Evolutionary conservation across 2,329 filamentous ascomycete genomes (phyloP).

Genomic region (Aspergillus sp.): DNA sequence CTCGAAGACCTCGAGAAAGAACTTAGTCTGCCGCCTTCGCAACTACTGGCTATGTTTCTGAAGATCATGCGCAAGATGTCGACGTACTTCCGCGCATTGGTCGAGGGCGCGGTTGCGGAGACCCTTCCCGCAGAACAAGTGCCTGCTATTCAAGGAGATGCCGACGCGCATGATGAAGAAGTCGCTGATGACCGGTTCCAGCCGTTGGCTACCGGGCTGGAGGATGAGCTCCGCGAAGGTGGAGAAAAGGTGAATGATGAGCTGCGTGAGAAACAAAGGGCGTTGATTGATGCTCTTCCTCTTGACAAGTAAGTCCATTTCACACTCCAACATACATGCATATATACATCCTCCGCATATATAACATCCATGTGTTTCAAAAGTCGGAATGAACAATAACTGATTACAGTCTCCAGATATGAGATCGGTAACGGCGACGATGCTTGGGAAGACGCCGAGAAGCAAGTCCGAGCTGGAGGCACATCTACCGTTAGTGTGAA

Average conservation of each 20-base stretch:
- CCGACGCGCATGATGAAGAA: slow-evolving; percentile 59
- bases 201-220: slow-evolving; percentile 61
- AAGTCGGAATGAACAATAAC: slow-evolving; percentile 29
- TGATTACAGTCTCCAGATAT: slow-evolving; percentile 35
- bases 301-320: slow-evolving; percentile 63
- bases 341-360: background rate
- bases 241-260: slow-evolving; percentile 65
- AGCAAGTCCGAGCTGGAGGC: slow-evolving; percentile 58
- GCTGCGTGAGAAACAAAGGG: slow-evolving; percentile 70
- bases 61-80: slow-evolving; percentile 89
- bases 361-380: background rate
- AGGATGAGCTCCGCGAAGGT: slow-evolving; percentile 77
- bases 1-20: slow-evolving; percentile 75
- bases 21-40: slow-evolving; percentile 61
- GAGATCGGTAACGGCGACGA: slow-evolving; percentile 41
- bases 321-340: background rate
- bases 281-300: slow-evolving; percentile 82
- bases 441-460: slow-evolving; percentile 58
- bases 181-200: slow-evolving; percentile 58
- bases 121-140: slow-evolving; percentile 52
- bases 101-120: slow-evolving; percentile 64
- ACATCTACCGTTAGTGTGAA: slow-evolving; percentile 63
- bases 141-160: slow-evolving; percentile 35
- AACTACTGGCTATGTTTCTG: slow-evolving; percentile 92
- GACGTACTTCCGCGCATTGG: slow-evolving; percentile 63